These are phyloP conservation scores for Graphium sp. DNA, from an alignment of 2,329 filamentous ascomycete genomes.

Conservation along the genomic window DNA sequence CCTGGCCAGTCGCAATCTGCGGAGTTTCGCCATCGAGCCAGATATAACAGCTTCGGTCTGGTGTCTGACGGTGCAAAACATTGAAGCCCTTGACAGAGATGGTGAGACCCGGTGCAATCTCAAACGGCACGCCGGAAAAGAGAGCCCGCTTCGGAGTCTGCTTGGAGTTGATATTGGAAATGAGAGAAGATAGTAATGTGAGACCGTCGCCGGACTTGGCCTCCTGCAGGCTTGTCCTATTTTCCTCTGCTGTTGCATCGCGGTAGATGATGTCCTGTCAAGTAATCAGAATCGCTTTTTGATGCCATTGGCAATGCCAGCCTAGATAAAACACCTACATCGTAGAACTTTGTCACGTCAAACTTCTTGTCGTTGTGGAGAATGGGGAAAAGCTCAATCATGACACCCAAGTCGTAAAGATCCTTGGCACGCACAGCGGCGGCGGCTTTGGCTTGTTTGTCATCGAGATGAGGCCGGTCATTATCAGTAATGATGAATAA, in stretches of 20 bases:
- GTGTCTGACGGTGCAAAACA: conserved; percentile 67
- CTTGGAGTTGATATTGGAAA: conserved; percentile 82
- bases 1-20: conserved; percentile 62
- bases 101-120: conserved; percentile 66
- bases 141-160: conserved; percentile 71
- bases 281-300: background rate
- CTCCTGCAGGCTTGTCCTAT: conserved; percentile 32
- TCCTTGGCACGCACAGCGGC: conserved; percentile 85
- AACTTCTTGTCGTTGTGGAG: conserved; percentile 55
- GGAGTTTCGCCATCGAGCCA: conserved; percentile 76
- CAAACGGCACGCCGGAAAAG: conserved; percentile 75
- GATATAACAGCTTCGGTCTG: conserved; percentile 70
- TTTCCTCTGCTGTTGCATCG: conserved; percentile 52
- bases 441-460: conserved; percentile 56
- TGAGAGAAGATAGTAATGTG: conserved; percentile 58
- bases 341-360: conserved; percentile 75
- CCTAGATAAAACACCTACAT: conserved; percentile 36
- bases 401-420: conserved; percentile 81
- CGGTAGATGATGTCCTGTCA: conserved; percentile 77
- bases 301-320: conserved; percentile 7
- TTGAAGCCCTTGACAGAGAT: conserved; percentile 94
- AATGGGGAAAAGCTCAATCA: conserved; percentile 87
- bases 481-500: conserved; percentile 96
- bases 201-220: conserved; percentile 60
- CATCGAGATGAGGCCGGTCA: conserved; percentile 62